phyloP scores from a whole-genome alignment of 352 stramenopile genomes.

The Globisporangium cystogenes region DNA sequence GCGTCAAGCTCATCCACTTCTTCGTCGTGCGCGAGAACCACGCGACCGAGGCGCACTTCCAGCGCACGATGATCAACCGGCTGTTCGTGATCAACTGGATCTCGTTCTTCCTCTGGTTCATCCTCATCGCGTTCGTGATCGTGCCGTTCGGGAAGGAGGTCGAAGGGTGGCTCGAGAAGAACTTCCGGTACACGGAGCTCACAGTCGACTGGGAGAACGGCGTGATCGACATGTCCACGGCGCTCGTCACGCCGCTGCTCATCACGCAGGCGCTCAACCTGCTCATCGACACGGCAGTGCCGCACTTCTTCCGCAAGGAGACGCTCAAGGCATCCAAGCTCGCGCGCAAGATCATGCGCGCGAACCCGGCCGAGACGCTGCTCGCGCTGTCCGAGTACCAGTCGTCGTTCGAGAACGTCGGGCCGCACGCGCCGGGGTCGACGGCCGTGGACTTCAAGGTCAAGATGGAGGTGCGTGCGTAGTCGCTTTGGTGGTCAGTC shows the following conservation, averaged over 20 bases:
- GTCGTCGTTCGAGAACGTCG: conserved; percentile 69
- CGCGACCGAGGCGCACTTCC: conserved; percentile 72
- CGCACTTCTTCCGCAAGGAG: conserved; percentile 55
- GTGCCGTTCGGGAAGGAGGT: conserved; percentile 78
- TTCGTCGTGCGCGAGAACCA: conserved; percentile 85
- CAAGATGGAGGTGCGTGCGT: conserved; percentile 67
- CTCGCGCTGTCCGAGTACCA: conserved; percentile 79
- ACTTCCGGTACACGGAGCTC: conserved; percentile 79
- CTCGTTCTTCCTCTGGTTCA: conserved; percentile 89
- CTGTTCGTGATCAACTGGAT: conserved; percentile 89
- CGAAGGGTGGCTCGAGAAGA: conserved; percentile 71
- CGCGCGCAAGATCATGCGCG: conserved; percentile 74
- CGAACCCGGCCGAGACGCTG: conserved; percentile 76
- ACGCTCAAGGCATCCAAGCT: conserved; percentile 69
- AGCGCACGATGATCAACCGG: conserved; percentile 81
- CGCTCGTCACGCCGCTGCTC: conserved; percentile 76
- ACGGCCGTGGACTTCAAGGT: conserved; percentile 59
- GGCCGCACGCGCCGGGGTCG: conserved; percentile 15
- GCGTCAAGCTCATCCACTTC: conserved; percentile 77
- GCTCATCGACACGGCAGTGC: conserved; percentile 75
- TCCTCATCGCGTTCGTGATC: conserved; percentile 85
- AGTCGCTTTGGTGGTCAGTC: too few relatives aligned
- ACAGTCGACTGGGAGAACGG: conserved; percentile 80
- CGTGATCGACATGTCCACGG: conserved; percentile 85
- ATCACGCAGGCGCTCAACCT: conserved; percentile 85